Percentiles rank a stretch among this genome's conserved stretches.
These are phyloP conservation scores for Powellomyces hirtus DNA, from an alignment of 192 early-diverging fungal species.

Conservation along the genomic window DNA sequence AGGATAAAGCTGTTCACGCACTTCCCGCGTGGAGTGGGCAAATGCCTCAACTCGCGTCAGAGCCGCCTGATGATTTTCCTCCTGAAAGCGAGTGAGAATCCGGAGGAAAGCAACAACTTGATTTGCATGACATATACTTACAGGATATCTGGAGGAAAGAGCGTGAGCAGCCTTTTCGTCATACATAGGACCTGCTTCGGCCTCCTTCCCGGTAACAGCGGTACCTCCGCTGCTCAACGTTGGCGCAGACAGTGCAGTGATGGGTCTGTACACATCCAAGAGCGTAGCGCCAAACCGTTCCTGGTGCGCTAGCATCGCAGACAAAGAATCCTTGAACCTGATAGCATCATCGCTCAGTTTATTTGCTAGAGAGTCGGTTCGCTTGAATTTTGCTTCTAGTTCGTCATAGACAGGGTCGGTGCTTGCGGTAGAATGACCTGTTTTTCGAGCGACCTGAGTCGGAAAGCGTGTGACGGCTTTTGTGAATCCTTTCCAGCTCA, in stretches of 20 bases:
- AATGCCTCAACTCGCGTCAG: conserved; percentile 57
- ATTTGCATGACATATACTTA: no score
- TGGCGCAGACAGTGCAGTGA: background rate
- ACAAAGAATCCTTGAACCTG: conserved; percentile 61
- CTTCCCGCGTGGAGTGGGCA: conserved; percentile 43
- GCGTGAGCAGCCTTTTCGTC: no score
- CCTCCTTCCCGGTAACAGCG: background rate
- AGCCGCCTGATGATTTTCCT: no score
- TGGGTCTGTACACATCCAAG: conserved; percentile 53
- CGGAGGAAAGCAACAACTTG: no score
- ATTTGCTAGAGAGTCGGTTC: conserved; percentile 55
- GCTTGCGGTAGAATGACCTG: conserved; percentile 51
- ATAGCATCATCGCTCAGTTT: conserved; percentile 62
- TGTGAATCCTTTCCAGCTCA: conserved; percentile 72
- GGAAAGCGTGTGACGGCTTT: conserved; percentile 82
- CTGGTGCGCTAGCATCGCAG: conserved; percentile 58
- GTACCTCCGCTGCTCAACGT: no score
- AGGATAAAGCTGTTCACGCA: conserved; percentile 58
- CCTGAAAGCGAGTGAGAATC: no score
- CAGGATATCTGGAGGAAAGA: no score
- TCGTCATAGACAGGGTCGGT: conserved; percentile 68
- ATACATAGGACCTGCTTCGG: no score
- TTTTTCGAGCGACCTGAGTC: conserved; percentile 65
- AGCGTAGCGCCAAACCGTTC: conserved; percentile 53
- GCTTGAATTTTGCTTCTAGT: conserved; percentile 59